Evolutionary conservation across 2,329 filamentous ascomycete genomes (phyloP), one percentile per base, ranked within the genome.

Genomic region (Trichoderma asperellum): DNA sequence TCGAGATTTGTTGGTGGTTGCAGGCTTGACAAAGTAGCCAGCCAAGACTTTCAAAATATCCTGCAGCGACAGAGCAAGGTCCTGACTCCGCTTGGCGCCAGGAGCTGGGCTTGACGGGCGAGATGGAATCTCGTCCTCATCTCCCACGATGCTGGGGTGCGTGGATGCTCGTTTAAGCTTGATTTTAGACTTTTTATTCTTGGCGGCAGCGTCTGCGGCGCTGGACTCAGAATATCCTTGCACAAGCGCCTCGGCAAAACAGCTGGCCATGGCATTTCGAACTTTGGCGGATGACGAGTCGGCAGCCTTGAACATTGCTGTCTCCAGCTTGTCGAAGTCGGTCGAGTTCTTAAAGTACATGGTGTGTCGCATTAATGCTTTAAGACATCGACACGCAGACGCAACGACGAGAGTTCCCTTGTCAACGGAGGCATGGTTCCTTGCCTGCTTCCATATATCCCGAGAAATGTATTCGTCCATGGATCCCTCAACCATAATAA

Each of bases 391-490:
- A 75, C 92, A 96, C 10, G 93, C 92, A 68, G 89, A 88, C 18
- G 91, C 87, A 77, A 97, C 89, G 8, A 95, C 94, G 40, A 97
- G 85, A 2, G 89, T 85, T 4, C 93, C 92, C 80, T 96, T 98
- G 79, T 99, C 96, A 70, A 85, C 86, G 0, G 89, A 86, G 34
- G 91, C 91, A 73, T 91, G 87, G 79, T 86, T 93, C 72, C 96
- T 89, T 32, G 90, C 91, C 78, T 95, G 92, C 80, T 97, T 99
- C 93, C 94, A 98, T 18, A 96, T 88, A 78, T 97, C 94, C 76
- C 94, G 89, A n/a, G 92, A 92, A 47, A 94, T 85, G 67, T 83
- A 84, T 79, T 99, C 96, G 74, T 99, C 96, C 75, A 95, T 85
- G 70, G 92, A 93, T 5, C 85, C 84, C 68, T 88, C 87, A 34